A percentile compares a stretch with the other conserved stretches of the same genome.
Conservation (phyloP, 371 early-diverging fungal genomes). For the Nematocida ausubeli region DNA sequence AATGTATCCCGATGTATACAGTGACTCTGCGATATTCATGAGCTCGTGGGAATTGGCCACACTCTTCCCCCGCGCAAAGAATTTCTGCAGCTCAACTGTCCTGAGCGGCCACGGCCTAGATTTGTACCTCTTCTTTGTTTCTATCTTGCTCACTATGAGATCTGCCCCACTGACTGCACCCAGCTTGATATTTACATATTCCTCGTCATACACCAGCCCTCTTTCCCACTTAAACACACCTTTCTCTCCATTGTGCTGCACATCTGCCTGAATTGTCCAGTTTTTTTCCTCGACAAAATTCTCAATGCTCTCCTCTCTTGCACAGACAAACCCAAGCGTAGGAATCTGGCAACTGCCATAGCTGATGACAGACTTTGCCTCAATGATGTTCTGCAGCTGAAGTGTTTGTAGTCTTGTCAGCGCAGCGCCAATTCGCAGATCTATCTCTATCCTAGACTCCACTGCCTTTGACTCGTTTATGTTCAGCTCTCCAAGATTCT, state of each 20-base stretch:
- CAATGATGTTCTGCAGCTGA: conserved; percentile 66
- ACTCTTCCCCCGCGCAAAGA: conserved; percentile 12
- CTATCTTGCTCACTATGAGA: conserved; percentile 58
- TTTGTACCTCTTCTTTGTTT: conserved; percentile 86
- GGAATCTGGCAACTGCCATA: conserved; percentile 98
- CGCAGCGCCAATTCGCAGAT: conserved; percentile 86
- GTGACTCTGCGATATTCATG: conserved; percentile 72
- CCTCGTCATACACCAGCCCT: conserved; percentile 66
- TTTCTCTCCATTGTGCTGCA: conserved; percentile 10
- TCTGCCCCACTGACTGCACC: not conserved
- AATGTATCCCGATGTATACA: conserved; percentile 73
- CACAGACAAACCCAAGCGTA: conserved; percentile 94
- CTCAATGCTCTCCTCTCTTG: conserved; percentile 74
- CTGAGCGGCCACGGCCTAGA: conserved; percentile 72
- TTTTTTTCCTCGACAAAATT: conserved; percentile 82
- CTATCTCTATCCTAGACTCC: conserved; percentile 81
- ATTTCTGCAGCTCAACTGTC: conserved; percentile 74
- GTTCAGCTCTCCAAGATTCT: conserved; percentile 73
- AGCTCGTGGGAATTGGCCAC: conserved; percentile 74
- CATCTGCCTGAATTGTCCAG: conserved; percentile 77
- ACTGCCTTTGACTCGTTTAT: conserved; percentile 79
- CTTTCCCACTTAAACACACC: conserved; percentile 64
- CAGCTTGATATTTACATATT: conserved; percentile 59
- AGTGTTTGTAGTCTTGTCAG: conserved; percentile 90
- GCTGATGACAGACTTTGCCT: conserved; percentile 71